Evolutionary conservation across 2,329 filamentous ascomycete species (phyloP), one percentile per base, ranked within the genome.

Genomic region (Alternaria tenuissima): DNA sequence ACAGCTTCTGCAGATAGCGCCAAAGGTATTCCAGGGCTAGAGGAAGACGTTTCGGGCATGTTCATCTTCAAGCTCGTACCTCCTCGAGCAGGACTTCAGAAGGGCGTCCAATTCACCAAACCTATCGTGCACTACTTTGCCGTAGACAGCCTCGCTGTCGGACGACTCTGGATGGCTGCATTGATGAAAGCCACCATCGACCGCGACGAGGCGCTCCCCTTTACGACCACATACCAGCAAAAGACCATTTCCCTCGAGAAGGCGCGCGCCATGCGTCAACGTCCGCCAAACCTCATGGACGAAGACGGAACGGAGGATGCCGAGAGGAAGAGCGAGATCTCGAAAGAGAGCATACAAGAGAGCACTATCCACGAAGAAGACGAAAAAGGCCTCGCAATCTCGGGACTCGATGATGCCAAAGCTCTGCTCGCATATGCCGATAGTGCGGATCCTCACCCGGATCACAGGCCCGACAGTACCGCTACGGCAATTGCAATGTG

Each of bases 121-220:
- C 95, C 95, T 5, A 95, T 93, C 8, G 92, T 97, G 39, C 95
- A 99, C 78, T 98, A 97, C 78, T 99, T 99, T 78, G 95, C 96
- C 5, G 93, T 97, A 22, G 94, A 96, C 53, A 97, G 91, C 70
- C 83, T 97, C 59, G 89, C 92, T 70, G 88, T 95, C 74, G 95
- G 95, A 16, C 89, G 95, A 12, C 82, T 96, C 41, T 99, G 95
- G 95, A 99, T 99, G 95, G 95, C 93, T 5, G 95, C 95, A 6
- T 82, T 99, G 52, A 96, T 99, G 92, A 99, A 99, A 81, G 95
- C 95, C 11, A 99, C 95, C 1, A 99, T 99, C 70, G 94, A 98
- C 75, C 90, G 94, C 62, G 95, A 99, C 69, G 81, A 87, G 72
- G 87, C 87, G 4, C 87, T 91, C 62, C 87, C 90, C 9, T 89